Base-by-base conservation (phyloP, 257 asterid genomes). In the Lycium ferocissimum region DNA sequence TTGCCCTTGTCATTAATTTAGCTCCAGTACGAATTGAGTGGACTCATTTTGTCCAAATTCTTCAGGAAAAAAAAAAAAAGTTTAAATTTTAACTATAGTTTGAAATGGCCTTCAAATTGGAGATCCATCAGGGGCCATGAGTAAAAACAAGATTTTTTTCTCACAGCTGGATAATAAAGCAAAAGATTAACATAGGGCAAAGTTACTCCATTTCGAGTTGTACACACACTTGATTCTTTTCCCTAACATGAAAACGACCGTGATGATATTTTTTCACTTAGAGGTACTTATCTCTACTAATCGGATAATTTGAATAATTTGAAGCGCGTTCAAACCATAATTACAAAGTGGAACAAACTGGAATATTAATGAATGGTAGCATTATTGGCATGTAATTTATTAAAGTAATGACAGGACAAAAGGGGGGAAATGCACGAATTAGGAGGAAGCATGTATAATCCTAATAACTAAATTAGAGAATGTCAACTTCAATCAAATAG, bases 401-500 rank as follows among this genome's bases (percentile, higher is more conserved):
- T 51, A 76, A 76, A 76, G 47, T 51, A 51, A 1, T 1, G 82
- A 75, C 62, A 75, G 49, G 81, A 75, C 62, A 75, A 49, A 22
- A 75, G 22, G 14, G 8, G 12, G 40, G 26, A 75, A 75, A 13
- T 76, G 63, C 47, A 76, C 63, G 47, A 76, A 76, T 76, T 49
- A 51, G 61, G 7, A 26, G 17, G 82, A 76, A 76, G 47, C 82
- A 76, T 22, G 47, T 76, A 51, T 76, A 26, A 13, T 51, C 82
- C 47, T 51, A 22, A 26, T 51, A 51, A 51, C 47, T 76, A 76
- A 72, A 22, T 76, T 22, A 14, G 0, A 26, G 7, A 76, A 26
- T 51, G 63, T 7, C 63, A 0, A 22, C 22, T 51, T 51, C 82
- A 76, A 76, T 13, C 47, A 76, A 76, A 51, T 51, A 76, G 43